A percentile compares a stretch with the other conserved stretches of the same genome.
phyloP scores from a whole-genome alignment of 1,284 basidiomycete species.

The Cronartium ribicola region DNA sequence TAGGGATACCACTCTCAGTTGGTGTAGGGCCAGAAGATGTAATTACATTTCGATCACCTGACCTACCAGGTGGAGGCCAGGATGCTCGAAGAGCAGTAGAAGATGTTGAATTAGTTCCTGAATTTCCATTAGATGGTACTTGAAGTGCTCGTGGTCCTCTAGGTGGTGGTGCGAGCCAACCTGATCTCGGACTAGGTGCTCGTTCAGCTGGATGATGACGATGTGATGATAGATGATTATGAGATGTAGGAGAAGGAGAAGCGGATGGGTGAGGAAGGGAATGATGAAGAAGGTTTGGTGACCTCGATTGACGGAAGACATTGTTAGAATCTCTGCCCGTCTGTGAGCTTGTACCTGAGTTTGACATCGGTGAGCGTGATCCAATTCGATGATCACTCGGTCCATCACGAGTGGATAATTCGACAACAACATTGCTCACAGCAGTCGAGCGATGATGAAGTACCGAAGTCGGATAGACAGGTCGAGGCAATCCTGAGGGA shows the following conservation, averaged over 20 bases:
- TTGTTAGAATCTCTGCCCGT: background rate
- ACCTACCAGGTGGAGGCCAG: slow-evolving; percentile 14
- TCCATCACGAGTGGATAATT: background rate
- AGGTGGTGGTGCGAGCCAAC: background rate
- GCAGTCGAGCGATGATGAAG: background rate
- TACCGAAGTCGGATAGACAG: background rate
- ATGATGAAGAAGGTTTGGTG: background rate
- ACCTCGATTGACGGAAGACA: background rate
- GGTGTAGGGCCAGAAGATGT: background rate
- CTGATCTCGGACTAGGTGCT: background rate
- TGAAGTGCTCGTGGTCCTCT: slow-evolving; percentile 9
- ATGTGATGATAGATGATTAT: background rate
- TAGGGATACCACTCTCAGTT: background rate
- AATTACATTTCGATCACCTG: background rate
- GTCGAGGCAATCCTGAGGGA: background rate
- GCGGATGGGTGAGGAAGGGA: background rate
- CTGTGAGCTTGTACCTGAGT: background rate
- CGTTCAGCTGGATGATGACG: background rate
- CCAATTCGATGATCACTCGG: background rate
- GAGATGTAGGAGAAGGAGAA: background rate
- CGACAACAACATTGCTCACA: background rate
- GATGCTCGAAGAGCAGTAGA: slow-evolving; percentile 10
- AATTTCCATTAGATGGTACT: background rate
- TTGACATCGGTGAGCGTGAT: background rate
- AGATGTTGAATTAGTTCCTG: background rate